These are phyloP conservation scores for Sequoia sempervirens DNA, from an alignment of 75 land plant species.

Conservation along the genomic window DNA sequence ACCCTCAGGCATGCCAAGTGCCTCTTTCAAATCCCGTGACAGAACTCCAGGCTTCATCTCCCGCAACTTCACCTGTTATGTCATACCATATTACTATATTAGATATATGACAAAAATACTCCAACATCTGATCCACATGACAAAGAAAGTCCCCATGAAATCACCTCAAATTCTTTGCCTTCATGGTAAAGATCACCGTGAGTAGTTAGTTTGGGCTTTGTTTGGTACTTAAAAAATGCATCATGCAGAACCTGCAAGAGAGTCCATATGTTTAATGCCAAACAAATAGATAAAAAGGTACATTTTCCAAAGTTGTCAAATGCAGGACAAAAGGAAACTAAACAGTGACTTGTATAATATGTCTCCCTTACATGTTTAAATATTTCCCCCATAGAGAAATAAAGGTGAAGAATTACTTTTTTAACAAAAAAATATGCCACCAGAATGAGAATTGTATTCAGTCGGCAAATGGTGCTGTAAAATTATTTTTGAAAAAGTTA, in stretches of 20 bases:
- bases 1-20: conserved; percentile 99
- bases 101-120: not conserved
- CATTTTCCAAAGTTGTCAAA: not conserved
- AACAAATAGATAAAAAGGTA: not conserved
- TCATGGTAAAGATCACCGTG: conserved; percentile 97
- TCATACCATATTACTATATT: conserved; percentile 3
- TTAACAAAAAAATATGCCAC: not conserved
- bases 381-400: not conserved
- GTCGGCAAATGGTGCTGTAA: not conserved
- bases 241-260: conserved; percentile 57
- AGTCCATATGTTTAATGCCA: not conserved
- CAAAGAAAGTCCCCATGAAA: conserved; percentile 6
- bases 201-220: conserved; percentile 88
- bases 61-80: conserved; percentile 77
- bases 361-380: not conserved
- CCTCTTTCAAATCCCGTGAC: conserved; percentile 91
- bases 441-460: not conserved
- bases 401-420: not conserved
- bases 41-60: conserved; percentile 96
- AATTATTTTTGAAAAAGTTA: not conserved
- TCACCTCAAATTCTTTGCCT: conserved; percentile 99
- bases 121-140: not conserved
- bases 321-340: not conserved
- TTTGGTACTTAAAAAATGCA: conserved; percentile 98
- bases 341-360: not conserved